Percentiles rank a stretch among this genome's conserved stretches.
phyloP scores from a whole-genome alignment of 169 alveolate genomes.

The Eimeria nieschulzi region DNA sequence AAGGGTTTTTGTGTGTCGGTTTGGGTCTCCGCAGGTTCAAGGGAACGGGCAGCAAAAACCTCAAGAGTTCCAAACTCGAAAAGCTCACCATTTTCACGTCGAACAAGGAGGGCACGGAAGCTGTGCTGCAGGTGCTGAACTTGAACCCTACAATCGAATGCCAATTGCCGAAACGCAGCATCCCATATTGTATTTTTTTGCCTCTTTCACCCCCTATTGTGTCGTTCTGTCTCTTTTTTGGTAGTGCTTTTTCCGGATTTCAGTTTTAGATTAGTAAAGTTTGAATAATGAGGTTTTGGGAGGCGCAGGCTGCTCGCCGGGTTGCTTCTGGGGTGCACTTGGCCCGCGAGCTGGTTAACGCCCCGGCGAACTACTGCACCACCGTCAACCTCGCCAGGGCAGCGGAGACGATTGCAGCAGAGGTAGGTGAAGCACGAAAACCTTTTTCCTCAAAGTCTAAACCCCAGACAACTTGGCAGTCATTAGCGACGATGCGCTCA shows the following conservation, averaged over 20 bases:
- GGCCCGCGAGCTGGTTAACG: conserved; percentile 74
- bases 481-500: no score
- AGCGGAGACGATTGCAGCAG: conserved; percentile 76
- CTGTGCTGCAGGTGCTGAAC: neutral
- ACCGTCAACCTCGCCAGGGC: conserved; percentile 71
- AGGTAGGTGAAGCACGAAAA: neutral
- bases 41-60: conserved; percentile 14
- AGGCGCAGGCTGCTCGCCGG: conserved; percentile 32
- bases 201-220: neutral
- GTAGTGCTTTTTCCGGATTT: neutral
- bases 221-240: neutral
- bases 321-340: conserved; percentile 62
- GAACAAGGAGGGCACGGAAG: neutral
- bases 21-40: conserved; percentile 38
- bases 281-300: neutral
- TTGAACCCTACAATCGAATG: neutral
- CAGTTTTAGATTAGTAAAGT: neutral
- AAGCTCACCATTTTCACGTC: conserved; percentile 23
- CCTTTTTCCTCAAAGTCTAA: no score
- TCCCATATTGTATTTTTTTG: neutral
- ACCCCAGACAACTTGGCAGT: no score
- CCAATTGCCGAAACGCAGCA: neutral
- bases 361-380: conserved; percentile 77
- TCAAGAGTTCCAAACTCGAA: conserved; percentile 8
- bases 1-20: neutral